phyloP scores from a whole-genome alignment of 1,284 basidiomycete genomes.

The Microbotryum saponariae region DNA sequence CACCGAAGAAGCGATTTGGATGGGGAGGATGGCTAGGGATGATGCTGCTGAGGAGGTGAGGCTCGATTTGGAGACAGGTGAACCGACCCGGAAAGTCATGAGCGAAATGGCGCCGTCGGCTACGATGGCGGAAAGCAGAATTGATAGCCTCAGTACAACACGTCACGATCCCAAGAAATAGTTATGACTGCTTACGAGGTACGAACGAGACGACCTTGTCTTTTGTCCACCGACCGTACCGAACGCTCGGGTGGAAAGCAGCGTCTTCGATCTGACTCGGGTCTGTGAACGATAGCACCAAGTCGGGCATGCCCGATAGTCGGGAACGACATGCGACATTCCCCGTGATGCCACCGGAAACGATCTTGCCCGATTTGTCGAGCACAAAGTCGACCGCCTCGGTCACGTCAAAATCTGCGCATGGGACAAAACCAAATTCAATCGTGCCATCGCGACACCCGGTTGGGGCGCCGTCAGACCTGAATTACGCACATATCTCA shows the following conservation, averaged over 20 bases:
- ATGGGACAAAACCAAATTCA: background rate
- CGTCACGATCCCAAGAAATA: background rate
- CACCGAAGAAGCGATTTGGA: constrained; percentile 14
- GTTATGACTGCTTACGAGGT: constrained; percentile 16
- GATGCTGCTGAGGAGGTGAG: background rate
- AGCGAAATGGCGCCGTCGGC: constrained; percentile 28
- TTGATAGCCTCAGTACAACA: background rate
- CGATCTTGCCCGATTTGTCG: constrained; percentile 7
- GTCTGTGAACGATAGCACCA: constrained; percentile 22
- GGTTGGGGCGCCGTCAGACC: background rate
- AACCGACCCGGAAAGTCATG: constrained; percentile 7
- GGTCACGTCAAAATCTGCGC: constrained; percentile 26
- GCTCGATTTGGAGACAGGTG: background rate
- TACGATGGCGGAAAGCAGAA: background rate
- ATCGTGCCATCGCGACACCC: no score
- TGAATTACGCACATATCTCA: constrained; percentile 24
- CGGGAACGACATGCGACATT: constrained; percentile 16
- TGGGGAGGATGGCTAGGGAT: constrained; percentile 20
- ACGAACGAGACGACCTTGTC: constrained; percentile 30
- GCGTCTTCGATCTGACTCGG: constrained; percentile 20
- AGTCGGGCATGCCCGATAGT: constrained; percentile 31
- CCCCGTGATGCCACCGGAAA: constrained; percentile 18
- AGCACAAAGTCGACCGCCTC: constrained; percentile 21
- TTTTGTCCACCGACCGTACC: constrained; percentile 24
- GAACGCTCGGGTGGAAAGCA: constrained; percentile 28